Evolutionary conservation across 2,329 filamentous ascomycete genomes (phyloP), one percentile per base, ranked within the genome.

Genomic region (Aspergillus pseudotamarii): DNA sequence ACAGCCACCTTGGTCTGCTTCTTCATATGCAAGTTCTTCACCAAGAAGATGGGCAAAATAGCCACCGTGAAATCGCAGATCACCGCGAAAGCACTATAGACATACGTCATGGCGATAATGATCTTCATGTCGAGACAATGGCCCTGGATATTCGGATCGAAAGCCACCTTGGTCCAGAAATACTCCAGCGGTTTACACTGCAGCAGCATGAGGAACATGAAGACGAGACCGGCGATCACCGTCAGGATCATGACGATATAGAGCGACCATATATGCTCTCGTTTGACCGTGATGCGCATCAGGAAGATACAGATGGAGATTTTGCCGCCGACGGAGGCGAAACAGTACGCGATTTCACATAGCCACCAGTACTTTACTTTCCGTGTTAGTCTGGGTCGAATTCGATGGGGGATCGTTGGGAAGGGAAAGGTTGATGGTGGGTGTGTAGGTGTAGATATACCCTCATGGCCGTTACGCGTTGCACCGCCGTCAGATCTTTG

Each of bases 11-110:
- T 88, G 5, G 81, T 83, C 62, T 79, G 79, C 14, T 66, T 72
- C 58, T 82, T 81, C 81, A 89, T 86, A 57, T 86, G 82, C 34
- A 89, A 71, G n/a, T 82, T 80, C 73, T 78, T 82, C 1, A 89
- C 79, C 3, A 89, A 77, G 67, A 84, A 84, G 11, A 85, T 81
- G 0, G 85, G 85, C 5, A 86, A 71, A 34, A 86, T 78, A 3
- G 81, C 79, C 6, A 86, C 76, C 14, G 83, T 84, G 61, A 85
- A 85, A 71, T 86, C 85, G 57, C 82, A 82, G 16, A 73, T 16
- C 1, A 72, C 75, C 1, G 74, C 70, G 61, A 77, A 71, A 1
- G 60, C 70, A 61, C 74, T 76, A 62, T 76, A 77, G 4, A 76
- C 66, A 36, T 77, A 77, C 28, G 73, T 75, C 72, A 76, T 75